Evolutionary conservation across 2,329 filamentous ascomycete genomes (phyloP), one percentile per base, ranked within the genome.

Genomic region (Pezicula carpinea): DNA sequence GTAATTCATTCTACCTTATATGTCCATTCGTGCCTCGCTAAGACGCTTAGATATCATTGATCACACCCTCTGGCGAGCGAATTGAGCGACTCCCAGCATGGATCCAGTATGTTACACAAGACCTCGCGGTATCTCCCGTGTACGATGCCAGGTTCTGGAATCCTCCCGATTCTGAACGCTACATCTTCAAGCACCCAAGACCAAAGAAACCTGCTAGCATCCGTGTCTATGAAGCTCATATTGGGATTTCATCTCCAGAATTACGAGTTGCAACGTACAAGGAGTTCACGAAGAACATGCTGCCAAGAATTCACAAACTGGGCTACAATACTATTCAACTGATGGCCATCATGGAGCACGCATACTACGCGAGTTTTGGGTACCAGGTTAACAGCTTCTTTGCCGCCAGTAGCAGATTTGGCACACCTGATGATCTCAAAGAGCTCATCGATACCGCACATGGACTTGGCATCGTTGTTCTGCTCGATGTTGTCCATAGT

Each of bases 311-410:
- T 70, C 85, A 91, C 63, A 74, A 82, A 54, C 75, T 97, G 36
- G 93, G 92, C 34, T 99, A 99, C 74, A 97, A 99, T 64, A 87
- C 91, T 46, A 97, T 99, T 57, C 93, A 99, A 66, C 76, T 99
- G 54, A 99, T 99, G 93, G 93, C 93, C 39, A 78, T 99, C 63
- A 99, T 99, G 92, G 93, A 99, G 66, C 93, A 99, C 69, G 93
- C 93, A 42, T 99, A 99, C 75, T 99, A 99, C 66, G 93, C 93
- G 60, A 97, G 92, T 63, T 99, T 99, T 61, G 93, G 93, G 39
- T 99, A 99, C 68, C 93, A 99, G 69, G 82, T 99, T 70, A 99
- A 97, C 74, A 96, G 87, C 69, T 99, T 99, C 75, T 99, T 97
- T 61, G 93, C 93, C 22, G 91, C 92, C 11, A 96, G 91, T 68